Evolutionary conservation across 2,329 filamentous ascomycete genomes (phyloP).

Genomic region (Ceratocystis eucalypticola): DNA sequence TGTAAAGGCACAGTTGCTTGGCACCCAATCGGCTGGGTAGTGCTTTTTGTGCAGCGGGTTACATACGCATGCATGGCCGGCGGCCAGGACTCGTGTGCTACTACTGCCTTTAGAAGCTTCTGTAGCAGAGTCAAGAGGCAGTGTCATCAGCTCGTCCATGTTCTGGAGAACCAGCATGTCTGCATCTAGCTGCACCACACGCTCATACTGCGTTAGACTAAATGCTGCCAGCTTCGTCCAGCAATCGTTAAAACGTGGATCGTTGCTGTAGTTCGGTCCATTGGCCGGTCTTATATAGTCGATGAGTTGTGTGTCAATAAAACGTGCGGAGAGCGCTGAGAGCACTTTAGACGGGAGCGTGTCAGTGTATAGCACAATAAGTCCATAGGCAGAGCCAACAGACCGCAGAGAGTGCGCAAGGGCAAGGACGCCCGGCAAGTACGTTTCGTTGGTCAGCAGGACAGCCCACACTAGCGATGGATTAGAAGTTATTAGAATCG

Average conservation of each 20-base stretch:
- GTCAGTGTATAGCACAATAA: constrained; percentile 73
- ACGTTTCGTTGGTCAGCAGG: constrained; percentile 71
- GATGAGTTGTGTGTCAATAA: constrained; percentile 56
- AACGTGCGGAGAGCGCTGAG: constrained; percentile 54
- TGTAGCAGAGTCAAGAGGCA: constrained; percentile 47
- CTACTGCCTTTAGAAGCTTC: neutral
- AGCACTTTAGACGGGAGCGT: constrained; percentile 42
- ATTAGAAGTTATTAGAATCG: neutral
- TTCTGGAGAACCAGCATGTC: constrained; percentile 76
- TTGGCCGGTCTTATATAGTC: constrained; percentile 56
- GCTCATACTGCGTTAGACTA: constrained; percentile 58
- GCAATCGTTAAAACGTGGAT: constrained; percentile 78
- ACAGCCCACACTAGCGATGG: constrained; percentile 60
- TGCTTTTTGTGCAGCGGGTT: constrained; percentile 67
- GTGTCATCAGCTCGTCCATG: constrained; percentile 88
- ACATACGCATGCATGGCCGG: constrained; percentile 73
- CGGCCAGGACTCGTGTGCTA: constrained; percentile 54
- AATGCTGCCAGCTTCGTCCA: constrained; percentile 81
- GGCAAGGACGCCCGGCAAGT: constrained; percentile 70
- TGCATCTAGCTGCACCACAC: constrained; percentile 72
- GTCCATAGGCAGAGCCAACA: constrained; percentile 54
- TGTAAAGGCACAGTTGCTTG: constrained; percentile 45
- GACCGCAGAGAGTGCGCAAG: constrained; percentile 63
- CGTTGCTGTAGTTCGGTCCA: constrained; percentile 55
- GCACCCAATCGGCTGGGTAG: constrained; percentile 60